Percentiles rank a stretch among this genome's conserved stretches.
Conservation (phyloP, 1,284 basidiomycete species). For the Fomitopsis schrenkii region DNA sequence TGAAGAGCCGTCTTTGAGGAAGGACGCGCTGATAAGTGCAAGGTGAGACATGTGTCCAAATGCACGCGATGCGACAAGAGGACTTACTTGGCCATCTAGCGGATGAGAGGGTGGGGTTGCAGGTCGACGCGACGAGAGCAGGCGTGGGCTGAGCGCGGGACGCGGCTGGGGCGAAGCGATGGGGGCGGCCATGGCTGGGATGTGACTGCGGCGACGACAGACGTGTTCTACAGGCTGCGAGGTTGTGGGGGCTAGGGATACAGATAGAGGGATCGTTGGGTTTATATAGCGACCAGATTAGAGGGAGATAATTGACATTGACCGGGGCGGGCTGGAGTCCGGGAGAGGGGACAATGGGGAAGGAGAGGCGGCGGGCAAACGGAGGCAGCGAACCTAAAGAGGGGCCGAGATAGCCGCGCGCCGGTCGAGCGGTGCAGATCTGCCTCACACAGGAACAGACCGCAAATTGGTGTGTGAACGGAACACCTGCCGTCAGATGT, state of each 20-base stretch:
- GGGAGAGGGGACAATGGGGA: constrained; percentile 20
- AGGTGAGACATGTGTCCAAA: neutral
- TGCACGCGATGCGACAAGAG: neutral
- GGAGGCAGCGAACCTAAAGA: constrained; percentile 8
- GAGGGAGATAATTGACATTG: constrained; percentile 13
- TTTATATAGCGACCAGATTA: constrained; percentile 15
- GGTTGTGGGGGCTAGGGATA: constrained; percentile 17
- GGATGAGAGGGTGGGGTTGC: constrained; percentile 20
- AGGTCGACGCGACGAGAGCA: constrained; percentile 11
- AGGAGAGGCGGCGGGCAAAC: constrained; percentile 11
- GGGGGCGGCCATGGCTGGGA: constrained; percentile 17
- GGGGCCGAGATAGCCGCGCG: neutral
- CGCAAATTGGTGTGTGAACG: neutral
- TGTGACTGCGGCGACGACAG: constrained; percentile 2
- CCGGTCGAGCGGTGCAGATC: constrained; percentile 2
- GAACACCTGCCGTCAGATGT: neutral
- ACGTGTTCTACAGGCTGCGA: constrained; percentile 7
- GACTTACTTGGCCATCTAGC: constrained; percentile 11
- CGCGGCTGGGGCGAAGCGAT: constrained; percentile 24
- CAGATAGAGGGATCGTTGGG: constrained; percentile 11
- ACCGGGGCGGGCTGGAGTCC: constrained; percentile 14
- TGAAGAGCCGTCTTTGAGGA: constrained; percentile 7
- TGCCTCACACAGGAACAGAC: neutral
- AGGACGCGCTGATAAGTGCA: constrained; percentile 5
- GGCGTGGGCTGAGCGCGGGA: constrained; percentile 12